Base-by-base conservation (phyloP, 345 rosid genomes). In the Erodium maritimum region DNA sequence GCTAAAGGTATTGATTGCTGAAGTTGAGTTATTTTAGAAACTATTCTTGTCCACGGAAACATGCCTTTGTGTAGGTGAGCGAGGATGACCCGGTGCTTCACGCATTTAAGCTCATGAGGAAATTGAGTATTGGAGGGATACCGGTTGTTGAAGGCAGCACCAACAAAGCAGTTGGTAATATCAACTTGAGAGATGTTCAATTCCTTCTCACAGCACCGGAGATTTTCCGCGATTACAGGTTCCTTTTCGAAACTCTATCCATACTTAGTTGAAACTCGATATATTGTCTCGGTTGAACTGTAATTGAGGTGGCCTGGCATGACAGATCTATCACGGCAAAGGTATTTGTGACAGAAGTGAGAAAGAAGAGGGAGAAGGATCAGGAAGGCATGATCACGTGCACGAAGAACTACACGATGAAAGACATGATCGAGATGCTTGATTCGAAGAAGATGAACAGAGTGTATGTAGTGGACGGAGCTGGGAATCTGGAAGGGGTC, bases 81-180 rank as follows among this genome's bases (percentile, higher is more conserved):
- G 97, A 85, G 60, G 80, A 89, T 42, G 97, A 93, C 63, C 96
- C 99, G n/a, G 99, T 93, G 75, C 93, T 93, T 60, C 96, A 89
- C 70, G 99, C 90, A 14, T 93, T 93, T 65, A 90, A 90, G 79
- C 65, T 89, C 63, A 87, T 89, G 99, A 78, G 97, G 75, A 84
- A 82, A 78, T 77, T 64, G 67, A 77, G 74, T 63, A 65, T 89
- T 20, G 97, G 97, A 62, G 99, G 91, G 12, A 56, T 93, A 56
- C 99, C 96, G 5, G 90, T 93, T 10, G 62, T 90, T 46, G 87
- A 80, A 45, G 61, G 68, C 14, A 75, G 73, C 13, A 85, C 84
- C 16, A 69, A 58, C 24, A 89, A 79, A 77, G 84, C 97, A 23
- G 67, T 90, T 25, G 99, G 96, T 24, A 94, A 90, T 61, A 90